Evolutionary conservation across 352 stramenopile genomes (phyloP), one percentile per base, ranked within the genome.

Genomic region (Blastocystis hominis): DNA sequence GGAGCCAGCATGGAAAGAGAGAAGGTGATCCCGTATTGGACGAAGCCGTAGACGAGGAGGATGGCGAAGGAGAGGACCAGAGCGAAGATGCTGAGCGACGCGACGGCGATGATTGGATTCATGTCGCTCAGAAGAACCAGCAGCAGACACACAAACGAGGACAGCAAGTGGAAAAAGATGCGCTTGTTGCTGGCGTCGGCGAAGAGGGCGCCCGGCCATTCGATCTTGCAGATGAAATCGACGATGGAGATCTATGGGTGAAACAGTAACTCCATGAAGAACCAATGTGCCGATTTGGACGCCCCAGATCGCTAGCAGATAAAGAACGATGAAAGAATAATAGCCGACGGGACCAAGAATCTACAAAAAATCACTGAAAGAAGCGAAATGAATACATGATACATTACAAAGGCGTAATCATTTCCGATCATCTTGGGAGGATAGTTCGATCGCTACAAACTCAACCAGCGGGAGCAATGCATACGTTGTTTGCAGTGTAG

Each of bases 31-130:
- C 55, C 55, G 72, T 84, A 84, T 1, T 44, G n/a, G 20, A 84
- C 36, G n/a, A 84, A 47, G 36, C 72, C 72, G 44, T 84, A 84
- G 36, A 54, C 47, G 13, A 84, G 5, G 2, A 84, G 50, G 42
- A 84, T 84, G 34, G 44, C 20, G 50, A 84, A 84, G 38, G 72
- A 84, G 56, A 84, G 36, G 72, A 64, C 17, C 4, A 84, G 72
- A 13, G 72, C 72, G 50, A 84, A 84, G 50, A 84, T 84, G 56
- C 72, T 84, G 20, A 84, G n/a, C 24, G 72, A 84, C 0, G 72
- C 72, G 15, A 66, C 72, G 24, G 50, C 20, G 20, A 84, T 61
- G 50, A 84, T 84, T 2, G 72, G 72, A 6, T 34, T 40, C 47
- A 84, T 64, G 56, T 84, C 47, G 17, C 68, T 64, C 6, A 84